phyloP scores from a whole-genome alignment of 176 grass and related monocot species.

The Dendrocalamus sinicus region DNA sequence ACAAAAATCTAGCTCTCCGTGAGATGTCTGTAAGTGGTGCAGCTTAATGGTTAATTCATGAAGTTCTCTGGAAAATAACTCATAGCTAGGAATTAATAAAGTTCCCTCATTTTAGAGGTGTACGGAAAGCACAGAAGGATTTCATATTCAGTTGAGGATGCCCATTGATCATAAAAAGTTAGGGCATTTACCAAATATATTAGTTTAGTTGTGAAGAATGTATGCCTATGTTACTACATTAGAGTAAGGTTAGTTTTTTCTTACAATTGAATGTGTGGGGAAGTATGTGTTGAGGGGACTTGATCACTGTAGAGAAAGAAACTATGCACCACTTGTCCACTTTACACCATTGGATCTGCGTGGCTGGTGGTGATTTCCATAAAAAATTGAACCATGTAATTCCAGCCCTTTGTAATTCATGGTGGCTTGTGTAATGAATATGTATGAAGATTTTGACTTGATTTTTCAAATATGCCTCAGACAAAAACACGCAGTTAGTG shows the following conservation, averaged over 20 bases:
- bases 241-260: background rate
- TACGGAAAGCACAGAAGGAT: background rate
- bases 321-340: background rate
- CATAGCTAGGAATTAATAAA: background rate
- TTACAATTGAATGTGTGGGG: background rate
- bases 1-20: background rate
- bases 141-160: background rate
- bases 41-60: constrained; percentile 13
- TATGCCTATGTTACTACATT: background rate
- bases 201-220: background rate
- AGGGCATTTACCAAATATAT: background rate
- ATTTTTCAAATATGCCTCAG: background rate
- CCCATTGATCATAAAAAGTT: background rate
- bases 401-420: background rate
- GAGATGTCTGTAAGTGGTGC: background rate
- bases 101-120: background rate
- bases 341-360: background rate
- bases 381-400: background rate
- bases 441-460: constrained; percentile 24
- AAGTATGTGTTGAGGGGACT: background rate
- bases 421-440: background rate
- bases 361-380: background rate
- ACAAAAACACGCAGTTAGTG: background rate
- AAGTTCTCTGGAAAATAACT: constrained; percentile 11
- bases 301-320: background rate